Base-by-base conservation (phyloP, 1,284 basidiomycete species). In the Irpex sp. region DNA sequence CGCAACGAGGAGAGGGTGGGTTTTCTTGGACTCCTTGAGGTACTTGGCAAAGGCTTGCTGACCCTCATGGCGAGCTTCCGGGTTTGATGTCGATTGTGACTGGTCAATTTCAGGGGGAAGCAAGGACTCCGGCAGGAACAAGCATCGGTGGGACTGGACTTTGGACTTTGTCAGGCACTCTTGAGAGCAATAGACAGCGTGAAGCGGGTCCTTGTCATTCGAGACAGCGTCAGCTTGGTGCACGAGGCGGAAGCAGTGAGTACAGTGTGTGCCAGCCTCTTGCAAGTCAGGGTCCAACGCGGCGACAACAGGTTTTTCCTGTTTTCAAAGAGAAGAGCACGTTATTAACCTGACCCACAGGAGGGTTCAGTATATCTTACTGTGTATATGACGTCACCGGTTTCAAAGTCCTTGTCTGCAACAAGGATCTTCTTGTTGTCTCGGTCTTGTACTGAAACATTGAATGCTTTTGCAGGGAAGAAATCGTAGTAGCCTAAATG, bases 341-440 rank as follows among this genome's bases (percentile, higher is more conserved):
- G 49, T 31, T 21, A 47, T 55, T 5, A 57, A 49, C 54, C 62
- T 17, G 39, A 17, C 36, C 39, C 4, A 15, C 31, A 33, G 5
- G 31, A 36, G n/a, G 35, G 33, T 36, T 17, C 5, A n/a, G 17
- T 47, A 9, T 31, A 11, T 8, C 69, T 64, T 67, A 87, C 91
- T 81, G 83, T 88, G 77, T 92, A 93, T 59, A 93, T 90, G 51
- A 85, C 75, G 59, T 92, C 89, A 55, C 90, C 92, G 8, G 81
- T 80, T 61, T 80, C 76, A 63, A 93, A 81, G 69, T 92, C 87
- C 71, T 87, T 86, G 61, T 77, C 81, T n/a, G 84, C 83, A 21
- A 90, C 78, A 21, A 92, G 75, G n/a, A 85, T 77, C 69, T 86
- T 86, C 67, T 83, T 81, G 56, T 75, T 70, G 39, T 78, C 74